phyloP scores from a whole-genome alignment of 768 basidiomycete species.

The Tylopilus subfusipes region DNA sequence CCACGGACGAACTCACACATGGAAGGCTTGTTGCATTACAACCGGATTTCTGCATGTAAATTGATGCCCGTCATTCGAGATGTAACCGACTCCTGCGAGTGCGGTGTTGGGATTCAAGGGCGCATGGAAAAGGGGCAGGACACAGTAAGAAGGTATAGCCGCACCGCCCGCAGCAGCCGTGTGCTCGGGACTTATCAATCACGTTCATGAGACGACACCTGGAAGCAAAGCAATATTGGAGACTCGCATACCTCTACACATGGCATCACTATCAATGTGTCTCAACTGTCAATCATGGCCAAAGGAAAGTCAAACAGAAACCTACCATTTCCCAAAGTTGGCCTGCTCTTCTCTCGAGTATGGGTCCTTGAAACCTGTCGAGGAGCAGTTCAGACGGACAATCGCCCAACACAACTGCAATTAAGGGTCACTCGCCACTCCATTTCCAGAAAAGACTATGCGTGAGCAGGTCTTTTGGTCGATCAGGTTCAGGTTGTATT shows the following conservation, averaged over 20 bases:
- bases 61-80: too few species aligned
- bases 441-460: too few species aligned
- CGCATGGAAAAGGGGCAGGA: too few species aligned
- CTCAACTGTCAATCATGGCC: neutral
- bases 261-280: too few species aligned
- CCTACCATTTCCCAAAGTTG: conserved; percentile 57
- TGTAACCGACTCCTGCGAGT: too few species aligned
- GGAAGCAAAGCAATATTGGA: neutral
- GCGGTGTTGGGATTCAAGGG: too few species aligned
- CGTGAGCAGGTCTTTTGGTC: conserved; percentile 51
- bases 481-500: conserved; percentile 44
- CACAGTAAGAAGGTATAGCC: too few species aligned
- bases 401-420: neutral
- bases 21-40: too few species aligned
- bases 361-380: conserved; percentile 61
- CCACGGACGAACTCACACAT: too few species aligned
- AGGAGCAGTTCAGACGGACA: neutral
- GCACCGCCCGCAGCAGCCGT: conserved; percentile 33
- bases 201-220: neutral
- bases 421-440: conserved; percentile 37
- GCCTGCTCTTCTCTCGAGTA: conserved; percentile 61
- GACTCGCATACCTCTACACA: conserved; percentile 43
- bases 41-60: too few species aligned
- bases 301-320: neutral
- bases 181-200: too few species aligned